Conservation (phyloP, 2,329 filamentous ascomycete species). For the Pleoardoris graminearum region DNA sequence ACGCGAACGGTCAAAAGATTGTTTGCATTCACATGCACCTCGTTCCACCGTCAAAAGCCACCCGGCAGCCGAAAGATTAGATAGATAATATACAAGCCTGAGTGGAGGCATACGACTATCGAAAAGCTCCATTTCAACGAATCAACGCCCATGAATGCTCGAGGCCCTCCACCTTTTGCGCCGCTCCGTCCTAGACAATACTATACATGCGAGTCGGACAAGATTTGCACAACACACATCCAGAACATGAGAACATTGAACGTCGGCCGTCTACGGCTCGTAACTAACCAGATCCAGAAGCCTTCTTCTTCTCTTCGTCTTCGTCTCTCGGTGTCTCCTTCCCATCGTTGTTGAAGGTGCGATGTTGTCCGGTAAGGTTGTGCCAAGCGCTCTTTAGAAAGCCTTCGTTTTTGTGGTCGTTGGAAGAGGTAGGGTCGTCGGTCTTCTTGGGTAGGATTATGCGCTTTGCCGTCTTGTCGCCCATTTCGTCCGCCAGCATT, state of each 20-base stretch:
- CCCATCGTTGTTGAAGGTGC: conserved; percentile 21
- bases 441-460: conserved; percentile 79
- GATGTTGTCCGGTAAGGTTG: conserved; percentile 76
- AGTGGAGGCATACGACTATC: conserved; percentile 37
- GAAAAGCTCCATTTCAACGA: conserved; percentile 22
- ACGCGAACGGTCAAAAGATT: not conserved
- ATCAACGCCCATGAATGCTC: conserved; percentile 39
- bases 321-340: too few relatives aligned
- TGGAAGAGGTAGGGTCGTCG: conserved; percentile 23
- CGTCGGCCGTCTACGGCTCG: not conserved
- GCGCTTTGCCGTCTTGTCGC: conserved; percentile 85
- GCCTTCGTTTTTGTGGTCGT: conserved; percentile 74
- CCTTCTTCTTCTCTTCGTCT: conserved; percentile 36
- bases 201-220: conserved; percentile 12
- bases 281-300: conserved; percentile 37
- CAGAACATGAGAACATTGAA: not conserved
- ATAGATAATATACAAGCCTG: conserved; percentile 35
- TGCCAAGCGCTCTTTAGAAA: conserved; percentile 95
- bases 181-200: conserved; percentile 15
- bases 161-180: conserved; percentile 23
- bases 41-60: too few relatives aligned
- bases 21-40: too few relatives aligned
- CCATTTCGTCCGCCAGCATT: conserved; percentile 96
- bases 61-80: conserved; percentile 5
- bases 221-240: conserved; percentile 19